Evolutionary conservation across 805 yeast genomes (phyloP).

Genomic region (Candida hungchunana): DNA sequence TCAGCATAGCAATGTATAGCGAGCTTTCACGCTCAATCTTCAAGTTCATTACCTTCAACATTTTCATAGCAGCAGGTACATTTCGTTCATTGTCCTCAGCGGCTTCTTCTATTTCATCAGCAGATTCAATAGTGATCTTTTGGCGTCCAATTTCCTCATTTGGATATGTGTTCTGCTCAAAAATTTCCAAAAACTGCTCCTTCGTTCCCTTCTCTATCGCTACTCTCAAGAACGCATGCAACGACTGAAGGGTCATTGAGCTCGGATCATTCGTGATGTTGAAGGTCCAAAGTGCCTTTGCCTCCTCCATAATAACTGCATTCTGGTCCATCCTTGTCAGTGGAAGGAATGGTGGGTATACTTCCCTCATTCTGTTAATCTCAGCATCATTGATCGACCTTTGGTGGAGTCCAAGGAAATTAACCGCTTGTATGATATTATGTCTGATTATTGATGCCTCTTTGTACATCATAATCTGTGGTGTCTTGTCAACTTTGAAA

Average conservation of each 20-base stretch:
- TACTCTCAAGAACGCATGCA: constrained; percentile 51
- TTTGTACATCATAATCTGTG: constrained; percentile 37
- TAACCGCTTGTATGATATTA: constrained; percentile 40
- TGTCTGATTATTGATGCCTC: constrained; percentile 44
- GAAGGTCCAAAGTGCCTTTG: constrained; percentile 70
- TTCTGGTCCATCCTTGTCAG: constrained; percentile 36
- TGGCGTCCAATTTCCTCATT: constrained; percentile 18
- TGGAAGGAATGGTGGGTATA: constrained; percentile 69
- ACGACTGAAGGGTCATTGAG: constrained; percentile 37
- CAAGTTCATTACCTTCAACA: constrained; percentile 6
- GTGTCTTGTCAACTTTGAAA: constrained; percentile 27
- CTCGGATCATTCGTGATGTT: constrained; percentile 41
- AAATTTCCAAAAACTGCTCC: constrained; percentile 34
- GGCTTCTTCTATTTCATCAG: constrained; percentile 14
- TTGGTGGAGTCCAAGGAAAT: constrained; percentile 30
- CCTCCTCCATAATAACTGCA: constrained; percentile 59
- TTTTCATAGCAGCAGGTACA: constrained; percentile 14
- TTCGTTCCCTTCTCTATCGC: constrained; percentile 33
- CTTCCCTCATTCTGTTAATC: constrained; percentile 17
- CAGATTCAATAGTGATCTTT: constrained; percentile 13
- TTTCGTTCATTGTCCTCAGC: constrained; percentile 14
- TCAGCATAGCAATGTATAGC: constrained; percentile 19
- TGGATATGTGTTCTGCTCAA: constrained; percentile 33
- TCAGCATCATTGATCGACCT: constrained; percentile 12
- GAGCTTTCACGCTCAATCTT: constrained; percentile 20